These are phyloP conservation scores for Withania somnifera DNA, from an alignment of 305 asterid species.

Conservation along the genomic window DNA sequence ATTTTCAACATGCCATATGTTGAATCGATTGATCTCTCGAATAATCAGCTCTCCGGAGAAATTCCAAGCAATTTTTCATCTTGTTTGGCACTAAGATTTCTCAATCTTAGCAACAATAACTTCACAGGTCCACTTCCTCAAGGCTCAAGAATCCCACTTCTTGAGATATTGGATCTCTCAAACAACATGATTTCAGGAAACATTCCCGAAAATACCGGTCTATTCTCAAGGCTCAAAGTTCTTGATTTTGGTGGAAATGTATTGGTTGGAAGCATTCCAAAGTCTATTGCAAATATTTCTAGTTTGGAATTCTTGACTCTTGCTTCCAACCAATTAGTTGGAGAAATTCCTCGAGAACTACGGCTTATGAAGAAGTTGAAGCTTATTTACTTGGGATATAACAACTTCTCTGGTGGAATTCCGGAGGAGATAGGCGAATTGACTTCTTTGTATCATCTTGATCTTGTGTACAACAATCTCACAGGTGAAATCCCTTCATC, in stretches of 20 bases:
- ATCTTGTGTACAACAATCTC: constrained; percentile 67
- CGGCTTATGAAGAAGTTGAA: constrained; percentile 43
- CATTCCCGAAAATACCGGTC: constrained; percentile 46
- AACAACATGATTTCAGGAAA: constrained; percentile 59
- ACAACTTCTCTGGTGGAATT: constrained; percentile 64
- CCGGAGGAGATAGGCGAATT: constrained; percentile 53
- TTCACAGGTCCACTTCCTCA: constrained; percentile 46
- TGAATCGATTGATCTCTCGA: constrained; percentile 50
- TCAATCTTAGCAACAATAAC: constrained; percentile 70
- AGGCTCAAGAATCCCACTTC: constrained; percentile 22
- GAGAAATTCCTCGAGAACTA: constrained; percentile 43
- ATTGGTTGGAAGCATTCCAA: constrained; percentile 45
- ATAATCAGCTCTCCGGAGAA: constrained; percentile 49
- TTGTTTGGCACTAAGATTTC: constrained; percentile 32
- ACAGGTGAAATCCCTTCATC: constrained; percentile 74
- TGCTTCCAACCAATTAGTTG: constrained; percentile 65
- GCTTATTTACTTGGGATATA: constrained; percentile 70
- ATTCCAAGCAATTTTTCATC: constrained; percentile 33
- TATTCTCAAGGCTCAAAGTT: constrained; percentile 35
- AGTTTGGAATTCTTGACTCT: constrained; percentile 45
- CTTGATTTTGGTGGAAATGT: constrained; percentile 79
- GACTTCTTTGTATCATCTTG: constrained; percentile 42
- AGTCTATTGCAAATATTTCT: constrained; percentile 42
- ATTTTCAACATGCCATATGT: constrained; percentile 40
- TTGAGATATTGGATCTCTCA: constrained; percentile 55